Conservation (phyloP, 225 moss, liverwort and hornwort genomes). For the Thuidium tamariscinum region DNA sequence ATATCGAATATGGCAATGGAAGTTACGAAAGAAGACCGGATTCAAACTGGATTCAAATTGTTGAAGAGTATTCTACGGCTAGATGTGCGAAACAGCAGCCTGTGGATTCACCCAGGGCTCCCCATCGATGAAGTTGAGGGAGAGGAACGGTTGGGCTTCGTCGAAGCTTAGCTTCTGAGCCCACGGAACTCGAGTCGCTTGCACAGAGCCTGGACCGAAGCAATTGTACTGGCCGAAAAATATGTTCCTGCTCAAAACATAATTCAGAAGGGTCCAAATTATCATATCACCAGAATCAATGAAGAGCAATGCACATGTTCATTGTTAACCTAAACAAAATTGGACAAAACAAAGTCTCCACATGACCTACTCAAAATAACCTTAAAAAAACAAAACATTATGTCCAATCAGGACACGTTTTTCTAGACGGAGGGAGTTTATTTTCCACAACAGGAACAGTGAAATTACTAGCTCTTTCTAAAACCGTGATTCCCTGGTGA, state of each 20-base stretch:
- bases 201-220: constrained; percentile 11
- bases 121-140: constrained; percentile 6
- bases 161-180: constrained; percentile 3
- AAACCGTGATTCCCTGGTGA: not conserved
- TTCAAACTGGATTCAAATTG: not conserved
- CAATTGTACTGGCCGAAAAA: constrained; percentile 22
- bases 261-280: not conserved
- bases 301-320: not conserved
- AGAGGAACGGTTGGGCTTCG: constrained; percentile 18
- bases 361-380: not conserved
- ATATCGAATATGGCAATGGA: not conserved
- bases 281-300: not conserved
- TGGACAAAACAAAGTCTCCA: not conserved
- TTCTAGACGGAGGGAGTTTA: not conserved
- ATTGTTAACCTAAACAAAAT: not conserved
- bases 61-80: not conserved
- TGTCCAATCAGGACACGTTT: not conserved
- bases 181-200: not conserved
- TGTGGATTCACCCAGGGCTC: not conserved
- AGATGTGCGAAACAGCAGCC: not conserved
- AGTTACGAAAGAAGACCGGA: not conserved
- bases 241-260: not conserved
- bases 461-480: not conserved
- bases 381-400: not conserved
- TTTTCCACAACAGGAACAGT: not conserved